Conservation (phyloP, 805 yeast species). For the Saturnispora sanitii region DNA sequence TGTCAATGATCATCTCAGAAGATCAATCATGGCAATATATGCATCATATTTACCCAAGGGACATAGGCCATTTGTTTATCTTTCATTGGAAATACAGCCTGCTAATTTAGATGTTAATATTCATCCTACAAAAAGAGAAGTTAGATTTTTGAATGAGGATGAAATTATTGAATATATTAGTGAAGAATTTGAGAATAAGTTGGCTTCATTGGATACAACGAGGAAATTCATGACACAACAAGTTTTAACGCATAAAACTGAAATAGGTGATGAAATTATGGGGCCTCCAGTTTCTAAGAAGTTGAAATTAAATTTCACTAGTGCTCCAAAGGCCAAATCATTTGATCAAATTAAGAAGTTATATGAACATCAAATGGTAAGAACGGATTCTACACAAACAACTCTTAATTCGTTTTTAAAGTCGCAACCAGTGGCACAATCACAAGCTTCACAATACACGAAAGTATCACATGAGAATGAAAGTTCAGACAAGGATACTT, state of each 20-base stretch:
- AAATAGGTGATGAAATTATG: not conserved
- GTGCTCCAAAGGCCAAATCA: constrained; percentile 1
- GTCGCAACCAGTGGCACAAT: not conserved
- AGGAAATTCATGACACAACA: constrained; percentile 63
- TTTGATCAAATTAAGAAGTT: constrained; percentile 28
- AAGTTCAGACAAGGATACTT: not conserved
- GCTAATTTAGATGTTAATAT: constrained; percentile 80
- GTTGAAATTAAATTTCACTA: constrained; percentile 3
- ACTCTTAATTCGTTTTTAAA: constrained; percentile 34
- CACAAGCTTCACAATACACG: not conserved
- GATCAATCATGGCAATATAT: constrained; percentile 57
- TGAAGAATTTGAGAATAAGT: constrained; percentile 35
- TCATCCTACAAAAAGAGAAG: constrained; percentile 94
- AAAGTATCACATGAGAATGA: not conserved
- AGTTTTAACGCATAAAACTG: constrained; percentile 30
- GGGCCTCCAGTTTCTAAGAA: constrained; percentile 7
- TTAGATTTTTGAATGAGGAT: constrained; percentile 73
- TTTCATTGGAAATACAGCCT: constrained; percentile 60
- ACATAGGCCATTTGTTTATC: constrained; percentile 62
- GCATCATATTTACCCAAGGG: constrained; percentile 70
- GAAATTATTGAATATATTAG: constrained; percentile 66
- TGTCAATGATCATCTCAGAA: constrained; percentile 65
- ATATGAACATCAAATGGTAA: constrained; percentile 54
- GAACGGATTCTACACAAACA: constrained; percentile 62
- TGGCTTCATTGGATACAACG: constrained; percentile 53